Conservation (phyloP, 2,329 filamentous ascomycete genomes). For the Apiospora pterosperma region DNA sequence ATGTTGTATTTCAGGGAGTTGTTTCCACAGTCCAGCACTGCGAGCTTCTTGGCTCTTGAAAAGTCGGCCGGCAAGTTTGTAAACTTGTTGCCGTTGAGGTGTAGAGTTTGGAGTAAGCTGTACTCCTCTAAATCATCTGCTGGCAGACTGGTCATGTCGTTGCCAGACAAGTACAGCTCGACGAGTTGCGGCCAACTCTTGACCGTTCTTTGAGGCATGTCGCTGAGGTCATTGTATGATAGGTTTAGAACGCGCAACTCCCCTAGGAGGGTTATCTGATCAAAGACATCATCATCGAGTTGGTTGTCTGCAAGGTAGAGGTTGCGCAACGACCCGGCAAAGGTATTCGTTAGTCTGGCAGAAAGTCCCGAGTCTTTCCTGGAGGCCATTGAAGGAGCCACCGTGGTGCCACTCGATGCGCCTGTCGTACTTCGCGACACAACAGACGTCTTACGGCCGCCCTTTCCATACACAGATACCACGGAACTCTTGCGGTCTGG, state of each 20-base stretch:
- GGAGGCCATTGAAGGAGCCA: conserved; percentile 49
- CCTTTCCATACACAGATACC: conserved; percentile 74
- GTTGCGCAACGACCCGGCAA: conserved; percentile 79
- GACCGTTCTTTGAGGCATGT: conserved; percentile 85
- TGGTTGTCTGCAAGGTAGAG: conserved; percentile 91
- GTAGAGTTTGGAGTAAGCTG: conserved; percentile 80
- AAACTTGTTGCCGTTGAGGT: conserved; percentile 98
- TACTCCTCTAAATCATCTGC: conserved; percentile 92
- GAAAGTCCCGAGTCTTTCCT: conserved; percentile 90
- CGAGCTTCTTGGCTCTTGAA: conserved; percentile 87
- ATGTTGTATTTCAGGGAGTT: conserved; percentile 98
- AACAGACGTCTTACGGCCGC: conserved; percentile 80
- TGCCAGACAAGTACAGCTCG: conserved; percentile 92
- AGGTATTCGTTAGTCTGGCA: conserved; percentile 76
- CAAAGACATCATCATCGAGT: conserved; percentile 91
- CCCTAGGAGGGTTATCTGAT: conserved; percentile 77
- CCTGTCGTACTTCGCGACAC: conserved; percentile 60
- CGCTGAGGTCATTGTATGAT: conserved; percentile 91
- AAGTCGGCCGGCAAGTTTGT: conserved; percentile 94
- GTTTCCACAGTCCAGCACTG: conserved; percentile 90
- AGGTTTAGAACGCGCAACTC: conserved; percentile 88
- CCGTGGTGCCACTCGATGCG: conserved; percentile 42
- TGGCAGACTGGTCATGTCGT: conserved; percentile 86
- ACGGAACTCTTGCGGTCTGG: conserved; percentile 77
- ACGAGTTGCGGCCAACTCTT: conserved; percentile 86